Evolutionary conservation across 2,329 filamentous ascomycete species (phyloP), one percentile per base, ranked within the genome.

Genomic region (Rutstroemia sp.): DNA sequence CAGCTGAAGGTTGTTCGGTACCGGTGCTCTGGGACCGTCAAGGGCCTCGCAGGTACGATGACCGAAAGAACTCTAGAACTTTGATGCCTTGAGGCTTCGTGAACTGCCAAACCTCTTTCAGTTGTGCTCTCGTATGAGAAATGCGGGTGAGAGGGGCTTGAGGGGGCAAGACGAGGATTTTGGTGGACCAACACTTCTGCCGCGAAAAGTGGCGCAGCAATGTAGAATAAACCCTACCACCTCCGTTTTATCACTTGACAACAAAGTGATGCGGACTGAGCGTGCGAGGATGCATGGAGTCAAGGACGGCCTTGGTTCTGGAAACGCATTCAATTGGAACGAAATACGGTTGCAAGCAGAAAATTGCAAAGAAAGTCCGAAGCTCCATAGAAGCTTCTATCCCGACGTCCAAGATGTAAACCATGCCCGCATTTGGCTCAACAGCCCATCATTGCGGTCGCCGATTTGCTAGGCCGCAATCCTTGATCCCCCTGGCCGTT

Each of bases 231-330:
- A 34, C 52, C 52, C 36, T 45, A 19, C 53, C 38, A 44, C 23
- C 34, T 30, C 45, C 39, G 34, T 46, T 25, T 40, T 47, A 45
- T 57, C 56, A 54, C 56, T 57, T 55, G 56, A 57, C 56, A n/a
- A 34, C 12, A 9, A 25, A 30, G 19, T 46, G 36, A 57, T 57
- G 51, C 51, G 46, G 46, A 49, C 19, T 8, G 14, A 27, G 27
- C 19, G 21, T 23, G 19, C 45, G 34, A 42, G 21, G 12, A 50
- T 44, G 46, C 53, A 50, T 40, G 46, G 23, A 23, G 23, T 23
- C 5, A 23, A 4, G 23, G 36, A 23, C n/a, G 19, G 19, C n/a
- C 38, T 44, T 30, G 17, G 17, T 44, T 50, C 27, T 55, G 25
- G 46, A 23, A 21, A 23, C 3, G 12, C 30, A 23, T 54, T 54